Base-by-base conservation (phyloP, 2,329 filamentous ascomycete species). In the Pezicula radicicola region DNA sequence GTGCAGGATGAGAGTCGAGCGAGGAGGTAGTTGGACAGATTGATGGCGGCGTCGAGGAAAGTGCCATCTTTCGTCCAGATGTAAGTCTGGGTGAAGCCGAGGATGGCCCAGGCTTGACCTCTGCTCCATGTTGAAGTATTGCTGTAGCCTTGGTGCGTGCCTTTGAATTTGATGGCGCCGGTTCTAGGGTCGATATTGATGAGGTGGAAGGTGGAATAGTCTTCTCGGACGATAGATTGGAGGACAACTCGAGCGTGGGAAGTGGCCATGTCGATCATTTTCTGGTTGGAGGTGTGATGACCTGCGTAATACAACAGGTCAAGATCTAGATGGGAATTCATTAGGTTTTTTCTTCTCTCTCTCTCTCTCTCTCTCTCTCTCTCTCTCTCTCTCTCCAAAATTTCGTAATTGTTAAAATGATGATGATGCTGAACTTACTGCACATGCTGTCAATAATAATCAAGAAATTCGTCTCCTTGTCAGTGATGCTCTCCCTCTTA, bases 111-210 rank as follows among this genome's bases (percentile, higher is more conserved):
- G 50, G 39, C 65, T 65, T n/a, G 59, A 4, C 57, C 57, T 33
- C 46, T 49, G 21, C 63, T 64, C 72, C 72, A 74, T 4, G 68
- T 71, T 3, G 69, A 72, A 30, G 63, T 61, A 42, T 74, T 69
- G 15, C 53, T 55, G 54, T 67, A 67, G 2, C 72, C 72, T 54
- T 74, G 72, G 19, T 72, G 70, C 0, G 71, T 74, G 57, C 70
- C 65, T 41, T 69, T 66, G 1, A 64, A 55, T 52, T 68, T 67
- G 1, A 70, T 60, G 5, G 48, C 54, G 0, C 73, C 71, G 0
- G 66, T 71, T 0, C 54, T 47, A 0, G 69, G 63, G 13, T 71
- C 63, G 48, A 75, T 71, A 53, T 76, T 72, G 18, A 72, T 66
- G 21, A 74, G 66, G 51, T 74, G 72, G 51, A 50, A 64, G n/a